phyloP scores from a whole-genome alignment of 306 rosid genomes.

The Medicago ruthenica region DNA sequence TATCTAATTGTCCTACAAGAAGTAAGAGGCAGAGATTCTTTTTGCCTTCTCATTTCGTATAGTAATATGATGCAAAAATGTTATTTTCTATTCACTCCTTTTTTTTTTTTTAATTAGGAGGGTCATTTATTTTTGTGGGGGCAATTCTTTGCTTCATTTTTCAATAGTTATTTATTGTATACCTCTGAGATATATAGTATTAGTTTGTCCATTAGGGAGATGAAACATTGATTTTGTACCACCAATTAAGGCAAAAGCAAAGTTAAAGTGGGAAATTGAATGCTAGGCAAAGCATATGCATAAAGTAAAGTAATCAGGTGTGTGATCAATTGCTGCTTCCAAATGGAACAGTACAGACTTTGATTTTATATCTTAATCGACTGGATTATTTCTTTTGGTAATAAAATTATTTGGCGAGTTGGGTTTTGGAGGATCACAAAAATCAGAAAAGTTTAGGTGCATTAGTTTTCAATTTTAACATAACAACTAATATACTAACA shows the following conservation, averaged over 20 bases:
- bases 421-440: background rate
- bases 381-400: no score
- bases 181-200: constrained; percentile 2
- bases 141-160: constrained; percentile 36
- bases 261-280: constrained; percentile 32
- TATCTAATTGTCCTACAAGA: constrained; percentile 65
- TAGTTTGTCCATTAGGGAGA: constrained; percentile 27
- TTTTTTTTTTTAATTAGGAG: constrained; percentile 11
- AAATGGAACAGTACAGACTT: constrained; percentile 1
- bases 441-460: no score
- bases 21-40: constrained; percentile 98
- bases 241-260: constrained; percentile 36
- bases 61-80: constrained; percentile 35
- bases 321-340: constrained; percentile 31
- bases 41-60: constrained; percentile 66
- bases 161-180: constrained; percentile 31
- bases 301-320: constrained; percentile 21
- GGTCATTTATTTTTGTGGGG: constrained; percentile 24
- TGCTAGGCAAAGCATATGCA: constrained; percentile 13
- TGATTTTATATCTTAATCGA: background rate
- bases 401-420: no score
- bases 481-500: no score
- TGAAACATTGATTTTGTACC: constrained; percentile 33
- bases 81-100: constrained; percentile 1
- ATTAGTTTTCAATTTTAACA: no score